These are phyloP conservation scores for Dysphania ambrosioides DNA, from an alignment of 148 eudicot species.

Conservation along the genomic window DNA sequence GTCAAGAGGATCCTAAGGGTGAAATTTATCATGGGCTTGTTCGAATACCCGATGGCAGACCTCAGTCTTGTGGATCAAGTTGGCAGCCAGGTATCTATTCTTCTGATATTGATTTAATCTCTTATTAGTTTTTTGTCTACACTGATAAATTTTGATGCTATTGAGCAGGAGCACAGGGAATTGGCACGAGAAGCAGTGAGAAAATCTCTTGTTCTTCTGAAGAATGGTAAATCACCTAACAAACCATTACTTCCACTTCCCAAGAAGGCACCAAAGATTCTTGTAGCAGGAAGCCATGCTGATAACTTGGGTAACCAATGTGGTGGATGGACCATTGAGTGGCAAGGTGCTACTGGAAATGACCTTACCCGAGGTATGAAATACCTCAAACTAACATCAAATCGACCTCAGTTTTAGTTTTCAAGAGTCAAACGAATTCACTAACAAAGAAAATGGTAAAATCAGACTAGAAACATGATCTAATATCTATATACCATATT, in stretches of 20 bases:
- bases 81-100: constrained; percentile 38
- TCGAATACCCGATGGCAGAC: constrained; percentile 57
- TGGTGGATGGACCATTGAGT: constrained; percentile 72
- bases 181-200: constrained; percentile 72
- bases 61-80: constrained; percentile 42
- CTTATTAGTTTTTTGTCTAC: not conserved
- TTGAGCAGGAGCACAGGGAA: constrained; percentile 56
- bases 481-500: not conserved
- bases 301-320: constrained; percentile 65
- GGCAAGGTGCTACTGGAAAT: constrained; percentile 59
- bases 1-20: constrained; percentile 56
- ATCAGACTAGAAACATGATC: not conserved
- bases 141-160: not conserved
- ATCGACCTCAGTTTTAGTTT: too few species aligned
- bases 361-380: constrained; percentile 43
- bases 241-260: constrained; percentile 55
- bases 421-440: too few species aligned
- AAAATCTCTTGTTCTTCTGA: constrained; percentile 61
- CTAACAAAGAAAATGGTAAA: too few species aligned
- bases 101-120: not conserved
- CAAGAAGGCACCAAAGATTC: constrained; percentile 61
- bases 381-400: not conserved
- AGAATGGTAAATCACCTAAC: constrained; percentile 44
- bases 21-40: constrained; percentile 61
- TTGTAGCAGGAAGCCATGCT: constrained; percentile 63